Conservation (phyloP, 805 yeast genomes). For the Sungouiozyma intestinalis region DNA sequence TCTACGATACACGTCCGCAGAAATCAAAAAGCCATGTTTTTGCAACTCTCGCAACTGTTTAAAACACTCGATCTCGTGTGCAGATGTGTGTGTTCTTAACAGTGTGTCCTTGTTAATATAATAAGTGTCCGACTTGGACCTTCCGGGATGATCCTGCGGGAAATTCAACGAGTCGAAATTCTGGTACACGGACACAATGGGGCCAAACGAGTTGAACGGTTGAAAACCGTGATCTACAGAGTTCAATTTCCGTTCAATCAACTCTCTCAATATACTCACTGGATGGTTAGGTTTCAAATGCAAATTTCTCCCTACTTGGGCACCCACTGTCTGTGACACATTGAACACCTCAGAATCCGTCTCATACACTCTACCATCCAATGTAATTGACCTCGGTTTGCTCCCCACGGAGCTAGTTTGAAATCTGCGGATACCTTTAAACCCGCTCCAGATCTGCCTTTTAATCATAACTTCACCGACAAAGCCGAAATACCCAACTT, state of each 20-base stretch:
- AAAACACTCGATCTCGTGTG: slow-evolving; percentile 89
- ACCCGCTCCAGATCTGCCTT: too few relatives aligned
- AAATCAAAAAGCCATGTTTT: slow-evolving; percentile 70
- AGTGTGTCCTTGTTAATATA: slow-evolving; percentile 66
- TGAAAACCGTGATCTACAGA: slow-evolving; percentile 58
- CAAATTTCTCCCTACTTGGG: slow-evolving; percentile 58
- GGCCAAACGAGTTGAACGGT: slow-evolving; percentile 61
- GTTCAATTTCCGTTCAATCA: slow-evolving; percentile 59
- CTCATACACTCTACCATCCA: slow-evolving; percentile 42
- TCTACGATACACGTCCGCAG: slow-evolving; percentile 92
- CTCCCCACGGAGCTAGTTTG: too few relatives aligned
- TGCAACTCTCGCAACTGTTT: slow-evolving; percentile 30
- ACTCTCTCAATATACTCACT: slow-evolving; percentile 67
- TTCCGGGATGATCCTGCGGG: slow-evolving; percentile 86
- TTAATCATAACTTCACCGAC: too few relatives aligned
- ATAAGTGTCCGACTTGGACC: slow-evolving; percentile 87
- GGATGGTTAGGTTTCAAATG: slow-evolving; percentile 77
- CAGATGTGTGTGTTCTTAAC: slow-evolving; percentile 90
- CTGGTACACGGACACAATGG: slow-evolving; percentile 71
- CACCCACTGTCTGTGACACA: slow-evolving; percentile 62
- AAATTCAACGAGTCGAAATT: slow-evolving; percentile 91
- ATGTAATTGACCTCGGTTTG: slow-evolving; percentile 6
- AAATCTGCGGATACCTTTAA: too few relatives aligned
- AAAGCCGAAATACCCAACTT: too few relatives aligned
- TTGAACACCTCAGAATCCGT: slow-evolving; percentile 73